Percentiles rank a stretch among this genome's conserved stretches.
Evolutionary conservation across 805 yeast genomes (phyloP).

Genomic region (Ogataea methylovora): DNA sequence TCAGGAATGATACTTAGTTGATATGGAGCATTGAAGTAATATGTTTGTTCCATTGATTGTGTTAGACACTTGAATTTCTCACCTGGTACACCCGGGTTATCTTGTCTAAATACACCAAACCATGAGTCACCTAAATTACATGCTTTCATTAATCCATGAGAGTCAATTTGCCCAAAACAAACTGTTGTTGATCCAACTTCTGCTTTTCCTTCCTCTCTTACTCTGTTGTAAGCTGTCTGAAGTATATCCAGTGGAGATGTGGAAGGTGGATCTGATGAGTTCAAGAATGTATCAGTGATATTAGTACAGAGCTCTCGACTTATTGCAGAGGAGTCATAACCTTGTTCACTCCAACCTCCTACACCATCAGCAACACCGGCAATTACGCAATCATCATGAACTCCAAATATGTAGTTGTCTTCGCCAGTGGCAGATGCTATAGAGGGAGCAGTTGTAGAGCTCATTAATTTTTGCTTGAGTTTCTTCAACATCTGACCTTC

Average conservation of each 20-base stretch:
- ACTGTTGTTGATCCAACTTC: constrained; percentile 94
- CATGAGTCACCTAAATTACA: constrained; percentile 94
- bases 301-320: constrained; percentile 68
- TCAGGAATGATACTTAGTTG: constrained; percentile 83
- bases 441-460: constrained; percentile 13
- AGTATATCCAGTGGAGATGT: constrained; percentile 41
- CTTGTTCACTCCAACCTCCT: constrained; percentile 94
- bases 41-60: constrained; percentile 73
- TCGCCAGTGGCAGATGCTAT: constrained; percentile 63
- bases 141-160: constrained; percentile 46
- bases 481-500: constrained; percentile 21
- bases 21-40: constrained; percentile 85
- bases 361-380: constrained; percentile 95
- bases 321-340: constrained; percentile 83
- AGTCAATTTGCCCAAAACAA: constrained; percentile 66
- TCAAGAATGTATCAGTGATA: constrained; percentile 33
- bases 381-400: constrained; percentile 31
- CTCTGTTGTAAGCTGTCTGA: constrained; percentile 44
- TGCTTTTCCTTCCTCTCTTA: constrained; percentile 49
- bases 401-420: constrained; percentile 58
- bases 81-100: constrained; percentile 2
- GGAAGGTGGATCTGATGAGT: constrained; percentile 8
- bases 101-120: constrained; percentile 71
- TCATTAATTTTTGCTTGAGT: constrained; percentile 15
- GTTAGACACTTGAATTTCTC: constrained; percentile 38